These are phyloP conservation scores for Dioscorea cayenensis DNA, from an alignment of 116 monocot genomes.

Conservation along the genomic window DNA sequence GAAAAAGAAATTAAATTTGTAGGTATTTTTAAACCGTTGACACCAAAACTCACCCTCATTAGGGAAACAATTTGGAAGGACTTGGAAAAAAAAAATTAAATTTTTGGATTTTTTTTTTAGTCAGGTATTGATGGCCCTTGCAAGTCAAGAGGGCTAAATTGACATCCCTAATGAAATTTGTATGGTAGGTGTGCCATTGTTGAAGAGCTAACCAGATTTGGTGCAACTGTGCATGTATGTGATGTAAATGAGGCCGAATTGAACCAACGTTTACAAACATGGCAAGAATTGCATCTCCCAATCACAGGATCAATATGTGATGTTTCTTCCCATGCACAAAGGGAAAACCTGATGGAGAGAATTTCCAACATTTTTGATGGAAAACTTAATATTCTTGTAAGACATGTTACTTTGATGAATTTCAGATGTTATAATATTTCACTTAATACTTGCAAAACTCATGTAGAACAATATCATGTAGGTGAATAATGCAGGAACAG, in stretches of 20 bases:
- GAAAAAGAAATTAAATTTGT: too few species aligned
- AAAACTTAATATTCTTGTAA: conserved; percentile 6
- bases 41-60: too few species aligned
- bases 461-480: background rate
- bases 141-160: too few species aligned
- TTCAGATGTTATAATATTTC: background rate
- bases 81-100: too few species aligned
- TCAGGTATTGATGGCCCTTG: too few species aligned
- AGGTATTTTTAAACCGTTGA: too few species aligned
- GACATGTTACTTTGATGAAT: background rate
- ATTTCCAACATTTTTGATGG: conserved; percentile 2
- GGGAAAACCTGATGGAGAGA: background rate
- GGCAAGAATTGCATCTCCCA: background rate
- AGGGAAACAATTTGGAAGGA: too few species aligned
- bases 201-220: conserved; percentile 9
- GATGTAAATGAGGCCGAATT: conserved; percentile 10
- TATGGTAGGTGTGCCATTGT: conserved; percentile 11
- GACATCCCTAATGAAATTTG: too few species aligned
- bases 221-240: conserved; percentile 11
- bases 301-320: conserved; percentile 11
- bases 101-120: too few species aligned
- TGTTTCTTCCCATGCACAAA: background rate
- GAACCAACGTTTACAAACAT: background rate
- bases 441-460: background rate
- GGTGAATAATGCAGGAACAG: conserved; percentile 24